These are phyloP conservation scores for Mycena kentingensis DNA, from an alignment of 768 basidiomycete species.

Conservation along the genomic window DNA sequence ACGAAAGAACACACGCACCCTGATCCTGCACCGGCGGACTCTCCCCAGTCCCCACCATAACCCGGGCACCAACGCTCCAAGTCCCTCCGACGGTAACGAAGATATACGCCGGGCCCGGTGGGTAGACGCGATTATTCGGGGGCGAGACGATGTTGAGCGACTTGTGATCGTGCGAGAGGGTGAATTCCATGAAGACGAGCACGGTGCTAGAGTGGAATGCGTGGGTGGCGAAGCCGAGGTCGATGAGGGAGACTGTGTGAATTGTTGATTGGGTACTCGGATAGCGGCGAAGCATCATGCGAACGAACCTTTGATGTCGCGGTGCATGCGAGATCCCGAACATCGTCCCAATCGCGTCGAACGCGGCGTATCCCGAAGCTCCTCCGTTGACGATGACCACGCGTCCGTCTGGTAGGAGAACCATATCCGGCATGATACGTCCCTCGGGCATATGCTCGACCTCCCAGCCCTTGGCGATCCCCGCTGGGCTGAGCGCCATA, in stretches of 20 bases:
- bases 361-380: slow-evolving; percentile 30
- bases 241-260: slow-evolving; percentile 31
- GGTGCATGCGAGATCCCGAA: slow-evolving; percentile 48
- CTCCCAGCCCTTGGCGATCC: slow-evolving; percentile 41
- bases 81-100: slow-evolving; percentile 32
- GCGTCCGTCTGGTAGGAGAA: slow-evolving; percentile 55
- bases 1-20: too few relatives aligned
- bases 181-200: slow-evolving; percentile 33
- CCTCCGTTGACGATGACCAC: slow-evolving; percentile 56
- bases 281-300: background rate
- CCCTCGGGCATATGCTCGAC: slow-evolving; percentile 53
- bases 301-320: slow-evolving; percentile 11
- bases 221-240: slow-evolving; percentile 35
- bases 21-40: slow-evolving; percentile 18
- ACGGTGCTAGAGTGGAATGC: slow-evolving; percentile 36
- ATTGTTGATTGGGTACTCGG: background rate
- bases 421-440: slow-evolving; percentile 60
- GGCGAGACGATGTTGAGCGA: slow-evolving; percentile 36
- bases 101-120: slow-evolving; percentile 32
- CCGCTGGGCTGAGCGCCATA: slow-evolving; percentile 56
- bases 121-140: slow-evolving; percentile 35
- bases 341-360: slow-evolving; percentile 29
- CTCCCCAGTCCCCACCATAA: slow-evolving; percentile 27
- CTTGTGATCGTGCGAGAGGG: slow-evolving; percentile 26
- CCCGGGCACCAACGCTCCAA: slow-evolving; percentile 23